phyloP scores from a whole-genome alignment of 345 rosid species.

The Salix viminalis region DNA sequence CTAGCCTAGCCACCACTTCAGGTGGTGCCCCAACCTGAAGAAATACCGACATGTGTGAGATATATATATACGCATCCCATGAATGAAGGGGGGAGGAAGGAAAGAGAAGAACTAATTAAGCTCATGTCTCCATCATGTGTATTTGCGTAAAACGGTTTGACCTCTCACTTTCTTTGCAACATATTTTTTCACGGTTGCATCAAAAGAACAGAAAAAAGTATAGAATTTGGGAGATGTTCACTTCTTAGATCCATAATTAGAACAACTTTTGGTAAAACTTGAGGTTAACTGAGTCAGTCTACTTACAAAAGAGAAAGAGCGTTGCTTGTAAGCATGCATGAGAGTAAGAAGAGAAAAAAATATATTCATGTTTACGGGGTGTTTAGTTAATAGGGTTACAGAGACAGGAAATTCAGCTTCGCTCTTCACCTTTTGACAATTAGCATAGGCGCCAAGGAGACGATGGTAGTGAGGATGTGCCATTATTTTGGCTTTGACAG shows the following conservation, averaged over 20 bases:
- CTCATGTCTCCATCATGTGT: conserved; percentile 15
- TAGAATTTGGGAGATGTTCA: neutral
- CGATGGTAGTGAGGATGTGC: conserved; percentile 96
- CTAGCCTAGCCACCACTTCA: conserved; percentile 73
- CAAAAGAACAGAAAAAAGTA: neutral
- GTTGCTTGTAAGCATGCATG: neutral
- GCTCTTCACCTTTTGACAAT: conserved; percentile 79
- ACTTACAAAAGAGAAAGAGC: neutral
- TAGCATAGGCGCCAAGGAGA: conserved; percentile 83
- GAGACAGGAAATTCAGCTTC: neutral
- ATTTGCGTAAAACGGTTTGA: conserved; percentile 11
- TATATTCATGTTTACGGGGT: neutral
- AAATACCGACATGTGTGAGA: neutral
- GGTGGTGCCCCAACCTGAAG: conserved; percentile 93
- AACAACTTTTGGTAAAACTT: neutral
- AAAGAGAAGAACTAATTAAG: neutral
- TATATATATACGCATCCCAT: neutral
- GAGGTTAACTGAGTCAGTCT: neutral
- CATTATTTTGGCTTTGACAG: conserved; percentile 88
- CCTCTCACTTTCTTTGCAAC: conserved; percentile 18
- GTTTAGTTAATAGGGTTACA: neutral
- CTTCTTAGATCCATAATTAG: neutral
- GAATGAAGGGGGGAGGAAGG: neutral
- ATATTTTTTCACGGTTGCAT: neutral
- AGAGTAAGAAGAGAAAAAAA: neutral